Evolutionary conservation across 768 basidiomycete species (phyloP).

Genomic region (Cystobasidium ongulense): DNA sequence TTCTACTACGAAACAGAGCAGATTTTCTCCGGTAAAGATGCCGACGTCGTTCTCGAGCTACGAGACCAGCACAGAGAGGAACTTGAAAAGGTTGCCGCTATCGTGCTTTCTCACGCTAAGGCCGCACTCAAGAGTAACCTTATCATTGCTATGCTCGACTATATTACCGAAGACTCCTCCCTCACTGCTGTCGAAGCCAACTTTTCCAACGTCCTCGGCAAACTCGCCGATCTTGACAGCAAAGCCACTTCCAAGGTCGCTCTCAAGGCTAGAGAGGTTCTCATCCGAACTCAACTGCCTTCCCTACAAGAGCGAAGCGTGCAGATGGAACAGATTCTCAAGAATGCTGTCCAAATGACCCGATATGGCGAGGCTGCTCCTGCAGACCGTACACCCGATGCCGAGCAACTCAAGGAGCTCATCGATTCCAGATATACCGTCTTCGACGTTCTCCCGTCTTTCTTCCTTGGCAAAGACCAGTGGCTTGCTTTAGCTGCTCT

Average conservation of each 20-base stretch:
- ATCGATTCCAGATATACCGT: conserved; percentile 94
- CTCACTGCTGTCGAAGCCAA: conserved; percentile 69
- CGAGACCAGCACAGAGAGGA: conserved; percentile 88
- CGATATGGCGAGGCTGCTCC: conserved; percentile 78
- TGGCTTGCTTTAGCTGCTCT: conserved; percentile 83
- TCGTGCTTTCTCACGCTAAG: conserved; percentile 92
- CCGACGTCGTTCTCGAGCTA: conserved; percentile 78
- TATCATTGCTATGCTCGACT: conserved; percentile 73
- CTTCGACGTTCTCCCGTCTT: conserved; percentile 89
- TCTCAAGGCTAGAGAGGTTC: conserved; percentile 90
- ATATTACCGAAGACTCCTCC: conserved; percentile 71
- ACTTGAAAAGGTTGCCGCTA: conserved; percentile 72
- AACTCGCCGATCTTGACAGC: conserved; percentile 76
- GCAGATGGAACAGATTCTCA: conserved; percentile 91
- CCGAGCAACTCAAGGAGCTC: conserved; percentile 80
- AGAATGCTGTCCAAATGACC: conserved; percentile 72
- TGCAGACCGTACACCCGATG: conserved; percentile 63
- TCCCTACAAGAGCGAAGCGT: conserved; percentile 86
- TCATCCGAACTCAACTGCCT: conserved; percentile 92
- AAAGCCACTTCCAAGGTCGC: conserved; percentile 89
- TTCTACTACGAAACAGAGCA: conserved; percentile 80
- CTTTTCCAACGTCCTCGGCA: conserved; percentile 67
- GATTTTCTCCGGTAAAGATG: conserved; percentile 87
- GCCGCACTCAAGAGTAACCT: conserved; percentile 86
- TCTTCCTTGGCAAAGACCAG: conserved; percentile 79